phyloP scores from a whole-genome alignment of 768 basidiomycete genomes.

The Filobasidium wieringae region DNA sequence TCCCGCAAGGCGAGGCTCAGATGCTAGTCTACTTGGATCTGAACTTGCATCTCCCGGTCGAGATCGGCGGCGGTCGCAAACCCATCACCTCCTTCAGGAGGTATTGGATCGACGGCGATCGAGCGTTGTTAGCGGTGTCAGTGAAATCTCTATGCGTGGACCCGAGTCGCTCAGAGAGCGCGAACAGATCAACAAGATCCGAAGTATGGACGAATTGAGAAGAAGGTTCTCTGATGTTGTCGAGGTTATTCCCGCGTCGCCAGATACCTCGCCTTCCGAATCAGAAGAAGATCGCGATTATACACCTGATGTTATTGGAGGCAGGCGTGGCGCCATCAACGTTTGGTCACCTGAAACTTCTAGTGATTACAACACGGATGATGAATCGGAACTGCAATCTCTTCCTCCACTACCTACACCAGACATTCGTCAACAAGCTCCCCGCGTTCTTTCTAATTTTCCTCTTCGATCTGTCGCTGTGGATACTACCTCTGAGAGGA shows the following conservation, averaged over 20 bases:
- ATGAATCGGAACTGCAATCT: slow-evolving; percentile 27
- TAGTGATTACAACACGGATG: slow-evolving; percentile 11
- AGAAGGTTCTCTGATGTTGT: slow-evolving; percentile 31
- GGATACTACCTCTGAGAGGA: not conserved
- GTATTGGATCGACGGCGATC: not conserved
- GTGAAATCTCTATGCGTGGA: not conserved
- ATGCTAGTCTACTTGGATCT: not conserved
- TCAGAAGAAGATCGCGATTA: not conserved
- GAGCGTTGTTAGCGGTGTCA: not conserved
- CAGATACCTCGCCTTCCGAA: slow-evolving; percentile 16
- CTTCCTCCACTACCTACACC: slow-evolving; percentile 26
- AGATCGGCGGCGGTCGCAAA: not conserved
- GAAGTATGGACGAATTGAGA: slow-evolving; percentile 21
- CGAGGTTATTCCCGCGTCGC: slow-evolving; percentile 18
- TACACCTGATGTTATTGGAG: not conserved
- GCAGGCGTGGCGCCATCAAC: slow-evolving; percentile 6
- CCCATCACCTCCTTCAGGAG: not conserved
- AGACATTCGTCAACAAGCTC: not conserved
- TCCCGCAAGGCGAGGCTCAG: not conserved
- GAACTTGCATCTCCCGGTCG: not conserved
- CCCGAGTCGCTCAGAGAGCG: not conserved
- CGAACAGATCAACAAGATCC: slow-evolving; percentile 7
- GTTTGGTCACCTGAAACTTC: slow-evolving; percentile 22
- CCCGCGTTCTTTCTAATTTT: not conserved
- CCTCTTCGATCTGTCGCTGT: not conserved